Evolutionary conservation across 2,329 filamentous ascomycete genomes (phyloP), one percentile per base, ranked within the genome.

Genomic region (Chrysoporthe cubensis): DNA sequence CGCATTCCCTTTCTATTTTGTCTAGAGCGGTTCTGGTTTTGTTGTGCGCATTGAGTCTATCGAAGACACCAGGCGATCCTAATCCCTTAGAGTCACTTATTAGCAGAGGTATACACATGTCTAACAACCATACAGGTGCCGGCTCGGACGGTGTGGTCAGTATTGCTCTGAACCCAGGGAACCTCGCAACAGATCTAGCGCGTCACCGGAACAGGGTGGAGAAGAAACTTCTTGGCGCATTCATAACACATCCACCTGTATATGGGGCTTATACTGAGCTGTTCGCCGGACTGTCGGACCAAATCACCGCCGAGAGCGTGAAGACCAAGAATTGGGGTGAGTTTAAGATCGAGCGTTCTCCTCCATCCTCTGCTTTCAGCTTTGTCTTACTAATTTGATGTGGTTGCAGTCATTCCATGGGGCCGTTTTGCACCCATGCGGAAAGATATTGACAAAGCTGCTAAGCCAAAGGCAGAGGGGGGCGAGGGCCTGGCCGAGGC

Each of bases 191-290:
- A 2, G 59, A 61, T 7, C 54, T 69, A 21, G 8, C 14, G 43
- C 58, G 60, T 11, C 42, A 57, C 32, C 42, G 26, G 7, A 18
- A 50, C 21, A 43, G 52, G 60, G 34, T 62, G 4, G 11, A 26
- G 34, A 34, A 16, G 16, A 60, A n/a, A 8, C 9, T 62, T 3
- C 8, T 63, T 9, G 14, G 13, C 1, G 58, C 52, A 2, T 58
- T 69, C 9, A 32, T 69, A 5, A 42, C 68, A 58, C 46, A 67
- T 64, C 50, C 57, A 37, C 6, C 62, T 21, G 4, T 65, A 59
- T 16, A 66, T 46, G 78, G 77, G 5, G 77, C 76, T 5, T 79
- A 77, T 66, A 78, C 77, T 1, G 75, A 78, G 70, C 65, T 79
- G 3, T 79, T 71, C 61, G 74, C 74, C 40, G 77, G 75, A 3